Evolutionary conservation across 441 rosid genomes (phyloP).

Genomic region (Syzygium syzygioides): DNA sequence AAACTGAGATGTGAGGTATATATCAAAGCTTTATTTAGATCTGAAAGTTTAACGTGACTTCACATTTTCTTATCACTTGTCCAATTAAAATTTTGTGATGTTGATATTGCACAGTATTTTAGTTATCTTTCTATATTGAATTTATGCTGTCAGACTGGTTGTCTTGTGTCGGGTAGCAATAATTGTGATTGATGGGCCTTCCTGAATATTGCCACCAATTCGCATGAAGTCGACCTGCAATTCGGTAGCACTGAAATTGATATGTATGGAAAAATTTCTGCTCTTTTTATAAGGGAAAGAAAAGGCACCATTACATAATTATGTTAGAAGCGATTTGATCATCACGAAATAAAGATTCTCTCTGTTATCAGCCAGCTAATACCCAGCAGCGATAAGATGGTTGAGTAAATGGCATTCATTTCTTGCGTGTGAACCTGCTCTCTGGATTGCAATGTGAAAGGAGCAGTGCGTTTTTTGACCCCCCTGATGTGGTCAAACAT

Average conservation of each 20-base stretch:
- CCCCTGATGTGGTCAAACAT: not conserved
- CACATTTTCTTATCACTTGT: not conserved
- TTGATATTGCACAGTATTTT: not conserved
- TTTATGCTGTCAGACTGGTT: not conserved
- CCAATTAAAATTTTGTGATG: not conserved
- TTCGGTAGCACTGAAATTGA: too few species aligned
- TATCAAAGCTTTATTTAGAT: not conserved
- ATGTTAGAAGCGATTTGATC: too few species aligned
- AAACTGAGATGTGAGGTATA: not conserved
- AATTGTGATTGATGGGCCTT: not conserved
- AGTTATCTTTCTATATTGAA: not conserved
- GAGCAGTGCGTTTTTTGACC: not conserved
- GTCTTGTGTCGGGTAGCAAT: not conserved
- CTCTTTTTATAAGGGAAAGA: too few species aligned
- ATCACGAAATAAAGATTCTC: too few species aligned
- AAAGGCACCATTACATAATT: too few species aligned
- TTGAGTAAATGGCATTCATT: not conserved
- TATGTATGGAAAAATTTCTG: too few species aligned
- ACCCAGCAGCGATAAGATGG: not conserved
- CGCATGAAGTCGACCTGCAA: not conserved
- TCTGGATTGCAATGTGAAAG: not conserved
- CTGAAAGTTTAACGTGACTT: not conserved
- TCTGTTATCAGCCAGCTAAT: not conserved
- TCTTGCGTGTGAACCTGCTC: not conserved
- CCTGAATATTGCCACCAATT: not conserved